These are phyloP conservation scores for Lentinula aciculospora DNA, from an alignment of 768 basidiomycete species.

Conservation along the genomic window DNA sequence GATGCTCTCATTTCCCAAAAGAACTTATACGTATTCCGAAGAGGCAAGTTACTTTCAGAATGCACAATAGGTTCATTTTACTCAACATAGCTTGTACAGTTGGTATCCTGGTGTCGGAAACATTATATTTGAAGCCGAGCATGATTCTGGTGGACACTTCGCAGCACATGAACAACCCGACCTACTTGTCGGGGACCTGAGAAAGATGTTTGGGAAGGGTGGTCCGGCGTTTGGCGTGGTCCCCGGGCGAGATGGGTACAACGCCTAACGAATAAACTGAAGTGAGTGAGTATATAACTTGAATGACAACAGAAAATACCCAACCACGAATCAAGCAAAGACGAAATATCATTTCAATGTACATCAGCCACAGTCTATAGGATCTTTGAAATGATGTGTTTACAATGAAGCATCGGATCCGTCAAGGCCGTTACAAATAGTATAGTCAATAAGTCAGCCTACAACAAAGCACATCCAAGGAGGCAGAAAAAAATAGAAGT, in stretches of 20 bases:
- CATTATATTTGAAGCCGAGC: constrained; percentile 4
- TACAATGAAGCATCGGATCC: too few relatives aligned
- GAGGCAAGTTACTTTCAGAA: neutral
- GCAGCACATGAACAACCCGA: constrained; percentile 10
- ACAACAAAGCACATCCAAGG: too few relatives aligned
- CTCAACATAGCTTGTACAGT: neutral
- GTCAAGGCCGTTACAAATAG: too few relatives aligned
- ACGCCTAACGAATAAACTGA: neutral
- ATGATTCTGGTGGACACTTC: neutral
- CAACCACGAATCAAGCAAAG: neutral
- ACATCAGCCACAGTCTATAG: too few relatives aligned
- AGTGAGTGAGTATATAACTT: neutral
- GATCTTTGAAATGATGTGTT: too few relatives aligned
- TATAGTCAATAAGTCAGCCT: too few relatives aligned
- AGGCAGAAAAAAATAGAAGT: too few relatives aligned
- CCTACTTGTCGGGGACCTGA: constrained; percentile 25
- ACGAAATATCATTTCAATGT: too few relatives aligned
- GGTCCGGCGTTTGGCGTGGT: constrained; percentile 28
- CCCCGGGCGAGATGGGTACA: constrained; percentile 21
- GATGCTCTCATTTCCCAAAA: neutral
- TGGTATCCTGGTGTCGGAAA: neutral
- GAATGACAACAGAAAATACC: too few relatives aligned
- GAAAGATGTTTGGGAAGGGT: constrained; percentile 30
- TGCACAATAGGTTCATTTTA: neutral
- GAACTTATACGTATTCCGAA: neutral